Evolutionary conservation across 805 yeast species (phyloP), one percentile per base, ranked within the genome.

Genomic region (Maudiozyma barnettii): DNA sequence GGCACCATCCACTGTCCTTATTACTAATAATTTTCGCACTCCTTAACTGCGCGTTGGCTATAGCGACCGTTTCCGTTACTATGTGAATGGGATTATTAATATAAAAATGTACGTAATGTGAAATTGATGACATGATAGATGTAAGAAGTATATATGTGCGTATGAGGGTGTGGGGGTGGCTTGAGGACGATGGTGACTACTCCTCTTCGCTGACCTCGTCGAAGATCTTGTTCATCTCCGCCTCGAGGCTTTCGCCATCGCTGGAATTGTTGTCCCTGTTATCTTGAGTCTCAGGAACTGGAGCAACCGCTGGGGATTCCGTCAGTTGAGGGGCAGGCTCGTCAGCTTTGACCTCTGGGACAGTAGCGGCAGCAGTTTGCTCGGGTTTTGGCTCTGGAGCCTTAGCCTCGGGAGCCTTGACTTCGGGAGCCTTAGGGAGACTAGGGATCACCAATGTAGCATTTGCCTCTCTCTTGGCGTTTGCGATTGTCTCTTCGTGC

Each of bases 161-260:
- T 9, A 23, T 18, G 23, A 20, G 36, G 14, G 36, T 5, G 36
- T 14, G 39, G 21, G 20, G 21, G 12, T 36, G 4, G 22, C 13
- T 18, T 18, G 20, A 18, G 30, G 30, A 26, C 8, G 30, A 33
- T 3, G 19, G 4, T 18, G 23, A 14, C 44, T 44, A 59, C 42
- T 60, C 65, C 45, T 60, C 65, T 46, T 61, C 66, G 30, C 64
- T 59, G 12, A 54, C 57, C 26, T 62, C 65, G 19, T 61, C 65
- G 20, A 54, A 58, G 8, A 55, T 57, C 41, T 53, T 57, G 44
- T 57, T 55, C 61, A 63, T 60, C 41, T 63, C 67, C 12, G 63
- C 63, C 39, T 64, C 67, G 20, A 64, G 51, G 39, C 61, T 60
- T 41, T 61, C 60, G 43, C 61, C 68, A 38, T 64, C 69, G 47